A percentile compares a stretch with the other conserved stretches of the same genome.
phyloP scores from a whole-genome alignment of 164 flowering plant species.

The Magnolia sinica region DNA sequence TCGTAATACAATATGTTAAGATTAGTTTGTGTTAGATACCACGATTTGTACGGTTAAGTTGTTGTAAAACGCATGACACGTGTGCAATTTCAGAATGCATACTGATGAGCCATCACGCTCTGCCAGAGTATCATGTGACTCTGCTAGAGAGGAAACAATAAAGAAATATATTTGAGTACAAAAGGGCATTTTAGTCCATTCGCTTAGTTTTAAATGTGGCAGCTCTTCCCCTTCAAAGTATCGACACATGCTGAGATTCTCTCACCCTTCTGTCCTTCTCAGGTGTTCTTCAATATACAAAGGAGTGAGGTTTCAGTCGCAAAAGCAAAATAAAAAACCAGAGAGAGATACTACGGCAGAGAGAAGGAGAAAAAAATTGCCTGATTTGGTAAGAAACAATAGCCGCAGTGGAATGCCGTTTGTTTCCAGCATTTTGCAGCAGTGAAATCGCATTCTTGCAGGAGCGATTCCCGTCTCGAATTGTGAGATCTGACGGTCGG shows the following conservation, averaged over 20 bases:
- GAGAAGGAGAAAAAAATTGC: background rate
- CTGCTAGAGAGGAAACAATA: no score
- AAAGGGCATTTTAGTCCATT: constrained; percentile 9
- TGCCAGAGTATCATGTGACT: no score
- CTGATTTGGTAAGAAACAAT: background rate
- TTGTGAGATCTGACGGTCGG: background rate
- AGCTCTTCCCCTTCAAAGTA: background rate
- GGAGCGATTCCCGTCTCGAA: background rate
- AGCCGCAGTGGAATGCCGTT: background rate
- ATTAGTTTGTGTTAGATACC: no score
- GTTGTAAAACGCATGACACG: no score
- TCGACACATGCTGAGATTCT: background rate
- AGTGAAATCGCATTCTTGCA: background rate
- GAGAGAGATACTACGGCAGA: background rate
- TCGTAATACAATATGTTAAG: no score
- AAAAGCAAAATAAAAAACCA: background rate
- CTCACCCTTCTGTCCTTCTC: background rate
- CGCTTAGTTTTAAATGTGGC: background rate
- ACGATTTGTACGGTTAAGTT: no score
- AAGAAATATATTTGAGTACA: background rate
- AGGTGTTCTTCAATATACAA: background rate
- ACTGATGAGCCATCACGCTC: no score
- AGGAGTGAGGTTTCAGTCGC: background rate
- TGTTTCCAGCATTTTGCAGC: background rate
- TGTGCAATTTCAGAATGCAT: no score